Evolutionary conservation across 164 flowering plant species (phyloP), one percentile per base, ranked within the genome.

Genomic region (Umbilicus rupestris): DNA sequence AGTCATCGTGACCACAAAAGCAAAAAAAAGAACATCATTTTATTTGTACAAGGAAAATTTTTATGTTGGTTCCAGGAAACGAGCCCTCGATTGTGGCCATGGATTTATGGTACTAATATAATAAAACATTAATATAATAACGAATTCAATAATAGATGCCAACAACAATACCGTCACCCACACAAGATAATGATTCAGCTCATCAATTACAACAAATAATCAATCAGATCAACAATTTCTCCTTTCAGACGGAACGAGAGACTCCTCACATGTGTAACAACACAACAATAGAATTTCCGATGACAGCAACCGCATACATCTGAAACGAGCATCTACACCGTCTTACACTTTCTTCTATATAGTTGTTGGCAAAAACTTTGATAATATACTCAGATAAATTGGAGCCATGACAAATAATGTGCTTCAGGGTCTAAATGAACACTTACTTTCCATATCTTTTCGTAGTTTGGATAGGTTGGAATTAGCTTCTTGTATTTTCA

Each of bases 381-480:
- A 55, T 22, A 55, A 55, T 55, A 28, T 19, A 47, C 52, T 4
- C 58, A 52, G 8, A 52, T 7, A 55, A 49, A 7, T 20, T 7
- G 55, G 26, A 20, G 28, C 9, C 55, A 20, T 55, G 60, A 26
- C 55, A 22, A 49, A 49, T 49, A 28, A 49, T 20, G 28, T 9
- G 59, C 31, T 7, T 52, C n/a, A 24, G 31, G 10, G 15, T 52
- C 60, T 26, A 55, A 14, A 55, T 26, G 17, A 28, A 33, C 60
- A 71, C 92, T 82, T 76, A 91, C 98, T 84, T 8, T 91, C 93
- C 82, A 77, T 73, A 68, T 91, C 97, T 73, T 87, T 91, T 39
- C 69, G 88, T 71, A 75, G 77, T 75, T 85, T 91, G 72, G 82
- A 71, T 39, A 86, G 73, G 69, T 71, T 83, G 70, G 64, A 75